phyloP scores from a whole-genome alignment of 2,329 filamentous ascomycete species.

The Colletotrichum theobromicola region DNA sequence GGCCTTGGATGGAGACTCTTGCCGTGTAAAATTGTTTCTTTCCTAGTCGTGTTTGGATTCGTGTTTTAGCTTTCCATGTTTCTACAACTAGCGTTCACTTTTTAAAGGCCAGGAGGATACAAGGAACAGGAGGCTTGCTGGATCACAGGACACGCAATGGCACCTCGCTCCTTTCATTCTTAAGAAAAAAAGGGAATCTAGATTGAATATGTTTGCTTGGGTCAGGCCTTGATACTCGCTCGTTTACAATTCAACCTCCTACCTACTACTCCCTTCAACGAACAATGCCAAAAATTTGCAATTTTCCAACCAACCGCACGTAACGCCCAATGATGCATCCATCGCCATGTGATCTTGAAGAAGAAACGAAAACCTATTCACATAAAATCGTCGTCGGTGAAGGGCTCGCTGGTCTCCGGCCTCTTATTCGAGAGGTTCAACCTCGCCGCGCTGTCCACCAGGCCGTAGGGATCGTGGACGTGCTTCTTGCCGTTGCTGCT shows the following conservation, averaged over 20 bases:
- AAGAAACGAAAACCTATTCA: constrained; percentile 23
- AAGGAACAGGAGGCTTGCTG: neutral
- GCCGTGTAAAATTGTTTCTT: neutral
- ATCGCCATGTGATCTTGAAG: neutral
- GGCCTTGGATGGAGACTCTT: neutral
- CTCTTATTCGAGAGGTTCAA: constrained; percentile 36
- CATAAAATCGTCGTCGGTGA: constrained; percentile 52
- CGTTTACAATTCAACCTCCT: neutral
- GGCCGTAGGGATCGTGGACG: constrained; percentile 34
- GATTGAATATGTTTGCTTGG: neutral
- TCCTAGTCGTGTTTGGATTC: neutral
- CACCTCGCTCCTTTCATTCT: neutral
- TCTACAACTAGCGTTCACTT: neutral
- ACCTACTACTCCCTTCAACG: neutral
- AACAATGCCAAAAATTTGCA: neutral
- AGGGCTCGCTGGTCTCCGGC: constrained; percentile 31
- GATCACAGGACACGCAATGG: constrained; percentile 15
- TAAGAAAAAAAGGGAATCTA: neutral
- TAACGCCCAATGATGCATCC: neutral
- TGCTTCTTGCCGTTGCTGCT: constrained; percentile 15
- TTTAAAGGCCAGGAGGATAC: neutral
- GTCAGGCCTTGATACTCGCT: neutral
- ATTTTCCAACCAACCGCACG: neutral
- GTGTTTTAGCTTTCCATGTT: neutral
- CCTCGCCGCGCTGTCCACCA: constrained; percentile 48